Base-by-base conservation (phyloP, 2,329 filamentous ascomycete genomes). In the Magnaporthiopsis incrustans region DNA sequence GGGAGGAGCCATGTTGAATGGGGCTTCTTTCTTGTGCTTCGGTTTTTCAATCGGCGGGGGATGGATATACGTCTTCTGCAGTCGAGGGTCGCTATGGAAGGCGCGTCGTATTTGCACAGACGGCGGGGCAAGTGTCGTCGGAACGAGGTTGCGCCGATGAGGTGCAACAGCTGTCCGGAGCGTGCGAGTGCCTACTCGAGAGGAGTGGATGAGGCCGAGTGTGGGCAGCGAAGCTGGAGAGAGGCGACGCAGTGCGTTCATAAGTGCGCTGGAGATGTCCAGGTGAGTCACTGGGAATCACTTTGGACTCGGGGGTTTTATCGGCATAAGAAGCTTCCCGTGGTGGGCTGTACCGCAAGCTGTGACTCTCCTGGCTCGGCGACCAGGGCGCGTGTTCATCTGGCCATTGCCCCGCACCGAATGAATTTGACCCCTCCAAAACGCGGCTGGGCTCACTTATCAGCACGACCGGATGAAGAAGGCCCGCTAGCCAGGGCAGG, bases 1-100 rank as follows among this genome's bases (percentile, higher is more conserved):
- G 64, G 79, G 75, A 65, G 81, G 76, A 61, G 79, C 76, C 82
- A 84, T 85, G 62, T 72, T 73, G 67, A 27, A n/a, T 11, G 38
- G 57, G n/a, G 66, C 30, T 59, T 60, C 33, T 26, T 64, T 57
- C 38, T 67, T 65, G 35, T 11, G 35, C 30, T 69, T 68, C 61
- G 60, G 25, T 30, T 62, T 26, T n/a, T 56, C 30, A 30, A 38
- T 30, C 60, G 15, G 44, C 44, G 44, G 44, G 44, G 22, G 6
- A 18, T 53, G 44, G 18, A 22, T n/a, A 14, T 53, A 53, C 44
- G n/a, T 53, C 44, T 53, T 53, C 44, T 22, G 44, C 44, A 53
- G 18, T 15, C 22, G 44, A 18, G 44, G 18, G 30, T 30, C 14
- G 60, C n/a, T 56, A 22, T 57, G 18, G 25, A 53, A 61, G 60